Evolutionary conservation across 2,329 filamentous ascomycete genomes (phyloP), one percentile per base, ranked within the genome.

Genomic region (Xylaria arbuscula): DNA sequence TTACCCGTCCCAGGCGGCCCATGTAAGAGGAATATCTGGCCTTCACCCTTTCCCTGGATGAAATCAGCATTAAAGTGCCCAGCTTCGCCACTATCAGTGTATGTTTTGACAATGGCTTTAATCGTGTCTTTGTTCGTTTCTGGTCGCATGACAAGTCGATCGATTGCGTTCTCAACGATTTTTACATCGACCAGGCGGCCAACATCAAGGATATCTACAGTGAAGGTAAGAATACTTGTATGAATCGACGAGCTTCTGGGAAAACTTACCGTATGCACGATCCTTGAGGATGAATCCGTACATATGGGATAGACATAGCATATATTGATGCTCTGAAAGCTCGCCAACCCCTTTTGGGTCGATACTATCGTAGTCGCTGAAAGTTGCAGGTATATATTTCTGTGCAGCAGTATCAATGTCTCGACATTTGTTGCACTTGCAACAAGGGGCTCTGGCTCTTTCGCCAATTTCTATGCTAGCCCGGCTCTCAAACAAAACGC

Each of bases 21-120:
- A 28, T 70, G 68, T 2, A 72, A 28, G 24, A 72, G 61, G 1
- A 72, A 61, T 2, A 70, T 67, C 54, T 65, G 63, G n/a, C 68
- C 70, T 42, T 70, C 63, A 17, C 70, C 70, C 55, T 70, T 72
- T 17, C 68, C 68, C n/a, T 61, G 58, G 34, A 71, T 71, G 34
- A 67, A 71, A 60, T 71, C 69, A 5, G 70, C 70, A 15, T 56
- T 68, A 11, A 60, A 66, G 40, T 34, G 36, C 45, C 59, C 67
- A 5, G 48, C 50, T 58, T 68, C 61, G 19, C 61, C 48, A 10
- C 40, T 61, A 15, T 71, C 69, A 0, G 58, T 62, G 45, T 69
- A 71, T 0, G 67, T 68, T 62, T 67, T 56, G 15, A 69, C 70
- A 32, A 70, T 71, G 1, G 70, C 70, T 59, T 71, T 71, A 11